These are phyloP conservation scores for Actinomortierella ambigua DNA, from an alignment of 371 early-diverging fungal genomes.

Conservation along the genomic window DNA sequence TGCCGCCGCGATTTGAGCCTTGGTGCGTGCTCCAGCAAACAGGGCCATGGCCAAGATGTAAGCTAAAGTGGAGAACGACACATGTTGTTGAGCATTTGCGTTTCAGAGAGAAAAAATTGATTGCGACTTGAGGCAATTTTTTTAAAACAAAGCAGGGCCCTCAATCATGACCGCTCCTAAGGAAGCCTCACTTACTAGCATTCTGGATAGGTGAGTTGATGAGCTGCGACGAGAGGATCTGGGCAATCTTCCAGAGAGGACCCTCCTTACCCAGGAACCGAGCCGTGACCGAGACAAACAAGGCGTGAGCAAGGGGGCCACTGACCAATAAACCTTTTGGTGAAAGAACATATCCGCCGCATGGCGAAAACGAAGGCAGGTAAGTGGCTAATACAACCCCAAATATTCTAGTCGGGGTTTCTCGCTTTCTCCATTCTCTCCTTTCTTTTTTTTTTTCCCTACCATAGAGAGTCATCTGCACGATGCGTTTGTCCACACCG, in stretches of 20 bases:
- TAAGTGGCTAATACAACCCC: too few species aligned
- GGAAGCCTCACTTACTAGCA: constrained; percentile 50
- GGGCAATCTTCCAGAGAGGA: constrained; percentile 52
- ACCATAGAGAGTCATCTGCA: constrained; percentile 82
- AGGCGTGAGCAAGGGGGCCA: constrained; percentile 69
- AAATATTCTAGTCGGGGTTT: too few species aligned
- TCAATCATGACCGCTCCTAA: too few species aligned
- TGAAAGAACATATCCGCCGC: too few species aligned
- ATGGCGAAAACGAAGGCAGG: too few species aligned
- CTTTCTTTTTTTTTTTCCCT: constrained; percentile 3
- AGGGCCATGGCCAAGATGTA: constrained; percentile 78
- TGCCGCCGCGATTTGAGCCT: constrained; percentile 49
- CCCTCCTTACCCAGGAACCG: constrained; percentile 58
- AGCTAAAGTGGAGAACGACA: constrained; percentile 44
- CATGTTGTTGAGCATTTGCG: neutral
- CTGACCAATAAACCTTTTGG: constrained; percentile 54
- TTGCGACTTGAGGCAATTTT: neutral
- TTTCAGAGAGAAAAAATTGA: neutral
- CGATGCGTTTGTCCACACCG: constrained; percentile 58
- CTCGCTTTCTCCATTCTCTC: too few species aligned
- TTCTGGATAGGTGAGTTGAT: constrained; percentile 74
- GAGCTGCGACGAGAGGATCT: constrained; percentile 64
- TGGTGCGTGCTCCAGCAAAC: constrained; percentile 67
- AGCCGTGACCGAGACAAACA: constrained; percentile 61
- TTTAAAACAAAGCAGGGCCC: too few species aligned